Evolutionary conservation across 768 basidiomycete species (phyloP), one percentile per base, ranked within the genome.

Genomic region (Nevesoporus exiguus): DNA sequence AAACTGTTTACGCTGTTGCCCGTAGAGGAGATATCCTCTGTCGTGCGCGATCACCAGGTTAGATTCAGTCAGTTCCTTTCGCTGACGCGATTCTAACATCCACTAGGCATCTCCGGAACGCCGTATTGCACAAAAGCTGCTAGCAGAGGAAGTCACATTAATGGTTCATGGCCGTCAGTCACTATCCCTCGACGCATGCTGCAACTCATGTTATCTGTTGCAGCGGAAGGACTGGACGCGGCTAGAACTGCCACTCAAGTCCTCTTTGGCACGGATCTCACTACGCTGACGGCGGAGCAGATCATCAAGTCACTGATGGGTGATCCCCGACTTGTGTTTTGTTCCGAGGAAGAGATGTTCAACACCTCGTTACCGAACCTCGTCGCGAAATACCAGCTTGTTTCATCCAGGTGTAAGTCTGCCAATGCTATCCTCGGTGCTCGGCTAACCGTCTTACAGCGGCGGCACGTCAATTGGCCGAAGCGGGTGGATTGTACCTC

Each of bases 1-100:
- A 86, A 82, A 58, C 72, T 94, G 58, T 90, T 98, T 60, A 95
- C 93, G 3, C 76, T 97, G 39, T 73, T 95, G 29, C 73, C 86
- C 0, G 61, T 80, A 13, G 69, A 78, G 15, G 70, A 81, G 54
- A 85, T 97, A 42, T 69, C 78, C 2, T 71, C 75, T 1, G 65
- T 87, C 6, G 72, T 93, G 66, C 61, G 71, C 10, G 68, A 73
- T 2, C 95, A 97, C 66, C 61, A 65, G 48, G 90, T 90, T 57
- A 54, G 64, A 52, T 31, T 2, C 22, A 55, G n/a, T 15, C 5
- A 17, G 19, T 37, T 29, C 33, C 31, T 49, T 37, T 36, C 17
- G 0, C 44, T n/a, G 2, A 46, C 5, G 19, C 17, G 27, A 22
- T 17, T 34, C 52, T 56, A 19, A 62, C 51, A 31, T 33, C 50